Evolutionary conservation across 371 early-diverging fungal genomes (phyloP).

Genomic region (Actinomortierella ambigua): DNA sequence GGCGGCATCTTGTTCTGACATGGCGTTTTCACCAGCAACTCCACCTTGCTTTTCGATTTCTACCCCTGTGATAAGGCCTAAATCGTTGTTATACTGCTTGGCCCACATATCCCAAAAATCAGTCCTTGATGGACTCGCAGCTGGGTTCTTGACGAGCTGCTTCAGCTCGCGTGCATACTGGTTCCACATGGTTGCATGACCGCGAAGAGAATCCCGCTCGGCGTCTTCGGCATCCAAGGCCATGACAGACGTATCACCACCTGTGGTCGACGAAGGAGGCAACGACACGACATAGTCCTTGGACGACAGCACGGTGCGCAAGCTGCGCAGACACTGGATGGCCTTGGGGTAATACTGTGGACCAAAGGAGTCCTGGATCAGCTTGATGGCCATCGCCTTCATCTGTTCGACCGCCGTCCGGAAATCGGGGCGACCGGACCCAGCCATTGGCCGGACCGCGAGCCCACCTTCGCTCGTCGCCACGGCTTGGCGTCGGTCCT

Average conservation of each 20-base stretch:
- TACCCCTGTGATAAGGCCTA: slow-evolving; percentile 16
- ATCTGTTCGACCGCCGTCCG: slow-evolving; percentile 61
- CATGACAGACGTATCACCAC: too few species aligned
- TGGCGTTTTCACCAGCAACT: slow-evolving; percentile 14
- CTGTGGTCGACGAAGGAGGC: too few species aligned
- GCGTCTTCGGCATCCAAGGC: too few species aligned
- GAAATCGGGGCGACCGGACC: slow-evolving; percentile 33
- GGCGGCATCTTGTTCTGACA: slow-evolving; percentile 27
- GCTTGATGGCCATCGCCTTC: slow-evolving; percentile 50
- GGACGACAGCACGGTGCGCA: slow-evolving; percentile 46
- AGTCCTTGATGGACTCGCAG: slow-evolving; percentile 19
- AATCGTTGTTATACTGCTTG: slow-evolving; percentile 17
- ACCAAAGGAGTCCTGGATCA: slow-evolving; percentile 62
- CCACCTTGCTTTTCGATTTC: slow-evolving; percentile 10
- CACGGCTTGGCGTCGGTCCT: slow-evolving; percentile 32
- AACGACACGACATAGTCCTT: too few species aligned
- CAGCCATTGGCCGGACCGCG: slow-evolving; percentile 39
- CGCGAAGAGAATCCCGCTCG: too few species aligned
- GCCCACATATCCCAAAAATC: slow-evolving; percentile 39
- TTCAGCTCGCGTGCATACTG: slow-evolving; percentile 25
- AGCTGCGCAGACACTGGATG: slow-evolving; percentile 52
- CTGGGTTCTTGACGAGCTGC: slow-evolving; percentile 22
- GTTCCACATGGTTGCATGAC: slow-evolving; percentile 15
- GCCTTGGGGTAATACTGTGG: slow-evolving; percentile 58
- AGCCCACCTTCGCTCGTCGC: too few species aligned